These are phyloP conservation scores for Durio zibethinus DNA, from an alignment of 345 rosid species.

Conservation along the genomic window DNA sequence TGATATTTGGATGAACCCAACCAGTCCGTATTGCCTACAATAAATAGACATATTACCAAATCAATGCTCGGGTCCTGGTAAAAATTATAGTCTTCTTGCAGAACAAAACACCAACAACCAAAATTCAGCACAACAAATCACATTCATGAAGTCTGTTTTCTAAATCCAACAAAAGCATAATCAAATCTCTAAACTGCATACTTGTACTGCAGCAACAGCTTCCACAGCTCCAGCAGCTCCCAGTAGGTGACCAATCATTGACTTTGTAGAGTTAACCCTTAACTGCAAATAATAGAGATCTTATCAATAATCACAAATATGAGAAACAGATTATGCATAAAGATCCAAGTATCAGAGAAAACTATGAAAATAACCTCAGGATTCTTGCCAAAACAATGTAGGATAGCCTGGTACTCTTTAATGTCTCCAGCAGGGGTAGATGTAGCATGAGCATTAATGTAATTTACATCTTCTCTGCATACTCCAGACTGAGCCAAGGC, in stretches of 20 bases:
- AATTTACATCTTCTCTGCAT: constrained; percentile 66
- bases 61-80: not conserved
- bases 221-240: constrained; percentile 98
- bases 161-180: not conserved
- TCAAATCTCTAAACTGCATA: constrained; percentile 18
- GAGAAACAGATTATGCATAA: not conserved
- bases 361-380: constrained; percentile 44
- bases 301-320: constrained; percentile 13
- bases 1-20: constrained; percentile 95
- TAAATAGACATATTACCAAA: constrained; percentile 14
- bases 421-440: constrained; percentile 88
- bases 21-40: constrained; percentile 86
- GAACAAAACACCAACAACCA: not conserved
- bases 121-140: too few relatives aligned
- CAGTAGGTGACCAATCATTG: constrained; percentile 89
- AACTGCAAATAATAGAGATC: constrained; percentile 42
- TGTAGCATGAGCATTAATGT: constrained; percentile 93
- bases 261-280: constrained; percentile 83
- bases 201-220: constrained; percentile 87
- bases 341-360: not conserved
- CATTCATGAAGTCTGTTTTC: not conserved
- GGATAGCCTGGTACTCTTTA: constrained; percentile 75
- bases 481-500: constrained; percentile 76
- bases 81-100: not conserved
- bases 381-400: constrained; percentile 77